phyloP scores from a whole-genome alignment of 257 asterid genomes.

The Capsicum baccatum region DNA sequence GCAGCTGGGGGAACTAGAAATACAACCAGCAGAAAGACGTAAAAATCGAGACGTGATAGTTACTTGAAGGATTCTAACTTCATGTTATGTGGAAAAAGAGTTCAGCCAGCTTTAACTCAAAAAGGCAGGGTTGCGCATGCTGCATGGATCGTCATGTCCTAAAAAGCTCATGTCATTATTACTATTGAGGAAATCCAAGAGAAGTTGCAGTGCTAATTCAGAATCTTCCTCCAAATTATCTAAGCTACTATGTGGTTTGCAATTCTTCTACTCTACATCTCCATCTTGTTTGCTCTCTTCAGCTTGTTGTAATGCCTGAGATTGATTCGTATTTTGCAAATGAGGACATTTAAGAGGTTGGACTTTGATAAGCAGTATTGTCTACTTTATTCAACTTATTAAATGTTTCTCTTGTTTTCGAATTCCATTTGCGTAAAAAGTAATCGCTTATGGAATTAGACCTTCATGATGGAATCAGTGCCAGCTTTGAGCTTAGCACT shows the following conservation, averaged over 20 bases:
- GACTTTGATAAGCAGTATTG: constrained; percentile 36
- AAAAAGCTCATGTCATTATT: constrained; percentile 87
- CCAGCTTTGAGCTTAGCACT: constrained; percentile 92
- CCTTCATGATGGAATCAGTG: constrained; percentile 48
- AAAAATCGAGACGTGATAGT: neutral
- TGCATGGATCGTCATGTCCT: constrained; percentile 44
- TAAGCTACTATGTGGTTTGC: constrained; percentile 43
- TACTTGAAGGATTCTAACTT: neutral
- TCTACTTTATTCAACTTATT: constrained; percentile 47
- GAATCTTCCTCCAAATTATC: constrained; percentile 72
- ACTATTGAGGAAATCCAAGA: constrained; percentile 64
- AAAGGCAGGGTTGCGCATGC: constrained; percentile 33
- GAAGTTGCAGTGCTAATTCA: constrained; percentile 80
- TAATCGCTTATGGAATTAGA: constrained; percentile 46
- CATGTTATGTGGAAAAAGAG: constrained; percentile 30
- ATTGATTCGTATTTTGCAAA: constrained; percentile 52
- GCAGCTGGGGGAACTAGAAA: constrained; percentile 38
- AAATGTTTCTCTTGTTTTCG: constrained; percentile 78
- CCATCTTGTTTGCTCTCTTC: constrained; percentile 25
- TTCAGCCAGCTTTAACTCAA: constrained; percentile 31
- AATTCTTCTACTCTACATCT: constrained; percentile 45
- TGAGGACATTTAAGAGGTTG: constrained; percentile 44
- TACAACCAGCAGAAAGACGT: constrained; percentile 27
- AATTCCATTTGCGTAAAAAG: constrained; percentile 82
- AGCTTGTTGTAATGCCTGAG: constrained; percentile 47